These are phyloP conservation scores for Vitis hybrid DNA, from an alignment of 177 flowering plant species.

Conservation along the genomic window DNA sequence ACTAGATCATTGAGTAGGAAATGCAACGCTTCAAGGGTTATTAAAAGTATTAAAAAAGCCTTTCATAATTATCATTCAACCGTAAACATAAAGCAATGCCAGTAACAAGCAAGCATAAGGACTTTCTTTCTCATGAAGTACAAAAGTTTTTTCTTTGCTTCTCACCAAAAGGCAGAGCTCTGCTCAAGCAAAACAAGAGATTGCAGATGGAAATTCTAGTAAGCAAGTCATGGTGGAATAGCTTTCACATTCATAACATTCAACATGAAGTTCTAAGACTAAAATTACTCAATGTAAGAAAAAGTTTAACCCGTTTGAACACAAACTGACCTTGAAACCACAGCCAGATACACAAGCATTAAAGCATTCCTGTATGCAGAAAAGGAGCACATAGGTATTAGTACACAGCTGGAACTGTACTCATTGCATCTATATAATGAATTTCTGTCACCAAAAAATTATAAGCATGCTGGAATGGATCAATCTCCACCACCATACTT, in stretches of 20 bases:
- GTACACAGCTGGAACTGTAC: neutral
- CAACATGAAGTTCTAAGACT: neutral
- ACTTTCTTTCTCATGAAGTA: neutral
- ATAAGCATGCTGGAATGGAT: neutral
- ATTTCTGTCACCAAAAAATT: neutral
- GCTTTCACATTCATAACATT: neutral
- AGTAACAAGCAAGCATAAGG: neutral
- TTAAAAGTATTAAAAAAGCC: neutral
- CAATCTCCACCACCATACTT: neutral
- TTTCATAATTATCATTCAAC: neutral
- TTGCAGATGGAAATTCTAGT: neutral
- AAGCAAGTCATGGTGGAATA: neutral
- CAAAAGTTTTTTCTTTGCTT: neutral
- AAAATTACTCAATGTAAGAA: neutral
- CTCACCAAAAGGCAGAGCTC: neutral
- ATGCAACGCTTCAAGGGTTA: neutral
- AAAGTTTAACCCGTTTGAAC: neutral
- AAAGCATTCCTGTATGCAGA: slow-evolving; percentile 71
- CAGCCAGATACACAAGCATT: slow-evolving; percentile 86
- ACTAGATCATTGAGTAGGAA: neutral
- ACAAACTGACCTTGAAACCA: slow-evolving; percentile 73
- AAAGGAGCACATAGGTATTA: slow-evolving; percentile 1
- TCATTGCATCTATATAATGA: neutral
- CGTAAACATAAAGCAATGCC: neutral
- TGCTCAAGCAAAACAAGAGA: neutral